phyloP scores from a whole-genome alignment of 768 basidiomycete genomes.

The Suillus clintonianus region DNA sequence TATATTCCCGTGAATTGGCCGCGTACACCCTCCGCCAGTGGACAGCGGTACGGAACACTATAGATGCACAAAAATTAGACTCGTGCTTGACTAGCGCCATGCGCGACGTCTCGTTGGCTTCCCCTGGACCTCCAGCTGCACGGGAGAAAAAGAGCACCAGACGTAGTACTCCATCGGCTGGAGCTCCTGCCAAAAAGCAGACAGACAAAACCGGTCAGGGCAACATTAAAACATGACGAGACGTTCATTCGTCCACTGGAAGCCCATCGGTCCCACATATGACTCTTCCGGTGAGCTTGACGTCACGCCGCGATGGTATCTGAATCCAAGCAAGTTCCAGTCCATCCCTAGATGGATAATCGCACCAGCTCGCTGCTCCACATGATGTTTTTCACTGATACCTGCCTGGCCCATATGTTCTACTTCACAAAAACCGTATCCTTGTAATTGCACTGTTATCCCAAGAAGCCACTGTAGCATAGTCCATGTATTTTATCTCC shows the following conservation, averaged over 20 bases:
- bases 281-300: neutral
- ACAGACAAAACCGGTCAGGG: neutral
- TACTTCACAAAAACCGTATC: neutral
- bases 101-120: neutral
- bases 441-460: neutral
- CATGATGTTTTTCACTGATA: neutral
- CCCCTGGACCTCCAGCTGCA: neutral
- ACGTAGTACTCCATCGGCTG: neutral
- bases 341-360: too few relatives aligned
- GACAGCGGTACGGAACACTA: constrained; percentile 13
- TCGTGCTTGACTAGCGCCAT: neutral
- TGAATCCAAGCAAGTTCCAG: neutral
- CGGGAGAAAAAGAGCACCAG: neutral
- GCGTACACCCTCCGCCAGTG: constrained; percentile 22
- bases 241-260: neutral
- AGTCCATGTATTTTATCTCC: neutral
- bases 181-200: neutral
- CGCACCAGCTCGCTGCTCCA: neutral
- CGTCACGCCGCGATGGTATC: neutral
- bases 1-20: constrained; percentile 21
- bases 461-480: neutral
- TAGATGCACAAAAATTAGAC: constrained; percentile 11
- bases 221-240: neutral
- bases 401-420: neutral
- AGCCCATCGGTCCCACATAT: neutral